Evolutionary conservation across 2,329 filamentous ascomycete species (phyloP), one percentile per base, ranked within the genome.

Genomic region (Leptographium galeiforme): DNA sequence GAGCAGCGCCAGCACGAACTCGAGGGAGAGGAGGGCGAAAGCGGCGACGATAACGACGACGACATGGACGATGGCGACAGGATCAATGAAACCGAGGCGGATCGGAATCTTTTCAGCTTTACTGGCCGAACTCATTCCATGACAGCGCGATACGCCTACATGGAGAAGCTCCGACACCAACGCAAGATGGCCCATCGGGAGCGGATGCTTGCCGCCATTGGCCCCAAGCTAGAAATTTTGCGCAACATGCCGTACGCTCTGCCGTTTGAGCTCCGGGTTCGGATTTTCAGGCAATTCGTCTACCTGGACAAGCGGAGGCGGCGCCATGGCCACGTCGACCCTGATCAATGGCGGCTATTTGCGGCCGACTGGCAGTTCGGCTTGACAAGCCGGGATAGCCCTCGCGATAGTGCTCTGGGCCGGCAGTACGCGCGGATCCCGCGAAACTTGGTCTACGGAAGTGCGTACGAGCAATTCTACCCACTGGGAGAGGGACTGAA

Each of bases 161-260:
- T 84, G 19, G 85, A 90, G 63, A 72, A 73, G 53, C 66, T 85
- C 46, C 78, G 79, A 58, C 72, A 75, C 41, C 78, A 82, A 58
- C 81, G 88, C 61, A 78, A 81, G 57, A 82, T 81, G 62, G 75
- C 78, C 8, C 82, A 82, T 45, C 76, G 84, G 40, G 82, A 84
- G 59, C 82, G 87, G 58, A 79, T 87, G 56, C 70, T 94, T 30
- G 87, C 90, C 48, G 78, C 85, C 14, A 81, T 95, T 56, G 88
- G 86, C 0, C 91, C 93, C 0, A 84, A 91, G 60, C 73, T 96
- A 11, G 90, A 96, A 63, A 87, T 98, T 6, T 69, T 98, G 50
- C 85, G 93, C 60, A 94, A 97, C 62, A 94, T 98, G 83, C 93
- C 93, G 0, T 98, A 97, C 65, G 87, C 91, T 59, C 93, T 98